Evolutionary conservation across 192 early-diverging fungal genomes (phyloP).

Genomic region (Coemansia sp.): DNA sequence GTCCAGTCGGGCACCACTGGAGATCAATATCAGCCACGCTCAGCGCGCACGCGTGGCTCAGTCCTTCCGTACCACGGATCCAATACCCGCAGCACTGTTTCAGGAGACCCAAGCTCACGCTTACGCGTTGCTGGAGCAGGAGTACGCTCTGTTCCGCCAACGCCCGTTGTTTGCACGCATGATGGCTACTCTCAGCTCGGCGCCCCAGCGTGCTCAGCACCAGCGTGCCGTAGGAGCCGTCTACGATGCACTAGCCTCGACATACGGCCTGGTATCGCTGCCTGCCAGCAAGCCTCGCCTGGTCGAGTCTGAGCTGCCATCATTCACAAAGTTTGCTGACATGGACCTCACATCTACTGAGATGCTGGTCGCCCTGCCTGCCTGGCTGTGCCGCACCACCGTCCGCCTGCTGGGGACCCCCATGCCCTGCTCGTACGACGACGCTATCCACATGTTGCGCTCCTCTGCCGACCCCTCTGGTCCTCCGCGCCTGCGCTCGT

Average conservation of each 20-base stretch:
- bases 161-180: conserved; percentile 37
- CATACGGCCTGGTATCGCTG: conserved; percentile 27
- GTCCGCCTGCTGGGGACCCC: conserved; percentile 35
- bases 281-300: conserved; percentile 29
- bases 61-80: conserved; percentile 20
- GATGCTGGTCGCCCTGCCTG: conserved; percentile 28
- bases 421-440: conserved; percentile 27
- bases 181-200: conserved; percentile 31
- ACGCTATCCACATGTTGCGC: background rate
- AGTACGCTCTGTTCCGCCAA: conserved; percentile 45
- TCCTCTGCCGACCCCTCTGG: background rate
- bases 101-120: conserved; percentile 41
- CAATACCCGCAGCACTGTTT: conserved; percentile 23
- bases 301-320: conserved; percentile 34
- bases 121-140: conserved; percentile 39
- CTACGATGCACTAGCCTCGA: conserved; percentile 27
- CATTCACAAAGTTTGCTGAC: conserved; percentile 48
- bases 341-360: conserved; percentile 47
- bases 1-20: conserved; percentile 40
- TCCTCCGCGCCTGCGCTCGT: background rate
- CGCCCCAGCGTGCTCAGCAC: conserved; percentile 2
- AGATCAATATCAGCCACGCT: conserved; percentile 49
- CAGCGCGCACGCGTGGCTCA: conserved; percentile 30
- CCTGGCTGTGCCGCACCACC: conserved; percentile 52
- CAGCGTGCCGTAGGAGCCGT: conserved; percentile 35